Evolutionary conservation across 23 red algal species (phyloP), one percentile per base, ranked within the genome.

Genomic region (Pyropia haitanensis): DNA sequence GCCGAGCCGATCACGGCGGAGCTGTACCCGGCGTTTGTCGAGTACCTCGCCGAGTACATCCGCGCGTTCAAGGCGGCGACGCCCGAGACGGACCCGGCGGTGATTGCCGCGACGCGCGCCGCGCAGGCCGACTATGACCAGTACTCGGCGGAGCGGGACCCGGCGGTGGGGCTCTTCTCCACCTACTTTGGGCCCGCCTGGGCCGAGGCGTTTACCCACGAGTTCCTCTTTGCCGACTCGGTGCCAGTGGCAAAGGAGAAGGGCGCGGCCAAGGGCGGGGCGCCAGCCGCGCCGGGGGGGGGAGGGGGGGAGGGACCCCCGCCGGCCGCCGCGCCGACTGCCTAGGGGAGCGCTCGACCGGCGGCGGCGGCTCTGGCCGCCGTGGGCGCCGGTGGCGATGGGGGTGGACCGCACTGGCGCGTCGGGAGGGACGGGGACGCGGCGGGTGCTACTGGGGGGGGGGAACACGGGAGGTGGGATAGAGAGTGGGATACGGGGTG

Each of bases 121-220:
- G 53, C 56, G 26, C 80, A 84, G 24, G 70, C 50, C 28, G 89
- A 95, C 10, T 95, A 95, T 64, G 89, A 95, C 68, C 73, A 82
- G 58, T 95, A 95, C 64, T 95, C 89, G 67, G 89, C 89, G 15
- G 89, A 95, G 53, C 63, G 79, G 13, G 89, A 95, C 53, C 89
- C 89, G 15, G 89, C 89, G 15, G 71, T 95, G 29, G 80, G 89
- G 16, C 61, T 95, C 19, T 95, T 95, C 39, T 66, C 67, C 44
- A 82, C 89, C 12, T 95, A 95, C 70, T 95, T 82, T 76, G 89
- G 89, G 18, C 53, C 68, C 14, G 65, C 78, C 5, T 95, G 89
- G 89, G 89, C 89, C 17, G 61, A 81, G 49, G 27, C 46, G 27
- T 95, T 85, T 77, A 87, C 82, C 33, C 77, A 95, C 65, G 89